Percentiles rank a stretch among this genome's conserved stretches.
Evolutionary conservation across 352 stramenopile genomes (phyloP).

Genomic region (Globisporangium paddicum): DNA sequence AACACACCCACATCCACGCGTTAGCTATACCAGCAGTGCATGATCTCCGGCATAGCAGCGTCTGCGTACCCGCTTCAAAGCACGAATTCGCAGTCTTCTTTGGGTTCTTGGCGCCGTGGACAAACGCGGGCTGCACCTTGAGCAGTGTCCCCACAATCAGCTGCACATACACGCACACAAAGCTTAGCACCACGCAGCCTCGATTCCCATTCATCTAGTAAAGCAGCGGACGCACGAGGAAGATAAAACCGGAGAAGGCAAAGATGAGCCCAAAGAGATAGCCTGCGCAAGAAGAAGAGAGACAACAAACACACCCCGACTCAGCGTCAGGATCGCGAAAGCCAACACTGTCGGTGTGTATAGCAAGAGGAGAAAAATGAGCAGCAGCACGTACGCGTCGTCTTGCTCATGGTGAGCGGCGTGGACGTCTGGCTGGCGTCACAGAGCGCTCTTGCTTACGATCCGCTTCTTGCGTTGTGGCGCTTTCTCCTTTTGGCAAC

Average conservation of each 20-base stretch:
- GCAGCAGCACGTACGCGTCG: constrained; percentile 9
- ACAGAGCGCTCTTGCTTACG: too few species aligned
- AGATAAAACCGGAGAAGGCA: constrained; percentile 72
- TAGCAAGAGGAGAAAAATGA: neutral
- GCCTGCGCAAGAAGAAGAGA: constrained; percentile 20
- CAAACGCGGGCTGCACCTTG: constrained; percentile 70
- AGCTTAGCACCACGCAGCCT: neutral
- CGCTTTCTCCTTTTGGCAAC: neutral
- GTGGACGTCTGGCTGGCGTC: neutral
- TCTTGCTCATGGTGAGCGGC: constrained; percentile 14
- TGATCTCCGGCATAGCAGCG: neutral
- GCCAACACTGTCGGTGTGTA: too few species aligned
- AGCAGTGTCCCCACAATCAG: constrained; percentile 63
- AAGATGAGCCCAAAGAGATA: constrained; percentile 79
- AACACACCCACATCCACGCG: neutral
- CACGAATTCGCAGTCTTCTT: constrained; percentile 66
- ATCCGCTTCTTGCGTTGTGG: constrained; percentile 4
- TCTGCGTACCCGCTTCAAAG: constrained; percentile 67
- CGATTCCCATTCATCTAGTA: too few species aligned
- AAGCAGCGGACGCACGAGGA: constrained; percentile 39
- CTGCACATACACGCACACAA: constrained; percentile 24
- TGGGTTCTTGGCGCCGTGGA: constrained; percentile 67
- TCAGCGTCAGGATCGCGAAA: too few species aligned
- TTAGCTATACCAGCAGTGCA: neutral
- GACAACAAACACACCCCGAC: neutral